Conservation (phyloP, 2,329 filamentous ascomycete genomes). For the Elsinoe arachidis region DNA sequence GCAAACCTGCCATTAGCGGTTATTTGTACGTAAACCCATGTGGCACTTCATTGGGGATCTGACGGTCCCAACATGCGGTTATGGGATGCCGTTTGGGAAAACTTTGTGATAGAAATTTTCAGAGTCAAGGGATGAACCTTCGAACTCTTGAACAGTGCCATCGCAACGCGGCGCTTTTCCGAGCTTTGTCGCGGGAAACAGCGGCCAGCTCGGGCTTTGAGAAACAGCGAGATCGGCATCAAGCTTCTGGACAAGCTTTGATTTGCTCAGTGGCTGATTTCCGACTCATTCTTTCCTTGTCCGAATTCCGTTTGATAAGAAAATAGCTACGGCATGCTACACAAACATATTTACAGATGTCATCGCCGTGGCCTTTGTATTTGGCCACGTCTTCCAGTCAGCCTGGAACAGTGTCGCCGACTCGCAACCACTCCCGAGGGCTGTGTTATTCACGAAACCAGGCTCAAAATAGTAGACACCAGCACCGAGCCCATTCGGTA, state of each 20-base stretch:
- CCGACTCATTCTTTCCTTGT: background rate
- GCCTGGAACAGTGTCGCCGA: constrained; percentile 24
- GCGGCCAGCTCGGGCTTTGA: background rate
- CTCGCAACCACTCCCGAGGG: constrained; percentile 24
- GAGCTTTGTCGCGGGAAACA: background rate
- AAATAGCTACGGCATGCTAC: background rate
- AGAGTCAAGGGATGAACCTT: background rate
- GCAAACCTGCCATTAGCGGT: constrained; percentile 11
- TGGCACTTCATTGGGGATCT: background rate
- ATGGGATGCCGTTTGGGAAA: background rate
- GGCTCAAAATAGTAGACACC: constrained; percentile 29
- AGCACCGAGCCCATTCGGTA: constrained; percentile 24
- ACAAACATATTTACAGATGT: constrained; percentile 24
- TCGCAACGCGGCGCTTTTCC: background rate
- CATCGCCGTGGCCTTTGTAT: constrained; percentile 24
- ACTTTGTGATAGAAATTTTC: background rate
- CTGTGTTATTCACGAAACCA: constrained; percentile 27
- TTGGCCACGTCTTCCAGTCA: constrained; percentile 23
- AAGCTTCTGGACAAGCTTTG: background rate
- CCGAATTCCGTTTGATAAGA: too few relatives aligned
- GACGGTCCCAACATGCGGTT: background rate
- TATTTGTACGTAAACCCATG: constrained; percentile 10
- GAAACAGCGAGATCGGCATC: background rate
- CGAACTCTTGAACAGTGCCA: background rate
- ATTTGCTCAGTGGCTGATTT: background rate